phyloP scores from a whole-genome alignment of 2,329 filamentous ascomycete species.

The Penicillium hesseltinei region DNA sequence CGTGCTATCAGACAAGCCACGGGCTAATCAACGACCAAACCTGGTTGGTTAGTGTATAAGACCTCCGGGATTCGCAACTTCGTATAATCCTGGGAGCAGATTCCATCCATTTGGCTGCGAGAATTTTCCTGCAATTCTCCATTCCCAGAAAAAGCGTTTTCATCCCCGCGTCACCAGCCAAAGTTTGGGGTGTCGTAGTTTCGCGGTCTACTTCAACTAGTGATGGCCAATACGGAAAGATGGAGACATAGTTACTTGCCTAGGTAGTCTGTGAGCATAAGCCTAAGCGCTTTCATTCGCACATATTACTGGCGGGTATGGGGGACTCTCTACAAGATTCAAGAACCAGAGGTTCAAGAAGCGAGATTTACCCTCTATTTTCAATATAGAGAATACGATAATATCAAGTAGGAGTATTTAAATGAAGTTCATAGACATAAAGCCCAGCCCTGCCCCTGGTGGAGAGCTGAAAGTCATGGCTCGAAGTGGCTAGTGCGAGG shows the following conservation, averaged over 20 bases:
- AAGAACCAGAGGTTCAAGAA: background rate
- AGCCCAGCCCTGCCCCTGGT: too few relatives aligned
- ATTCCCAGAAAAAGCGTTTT: rapidly evolving
- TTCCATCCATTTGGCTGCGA: too few relatives aligned
- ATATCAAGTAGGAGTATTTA: background rate
- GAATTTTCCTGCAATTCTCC: too few relatives aligned
- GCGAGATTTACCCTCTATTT: background rate
- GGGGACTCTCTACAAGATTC: background rate
- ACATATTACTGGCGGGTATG: background rate
- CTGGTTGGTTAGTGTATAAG: too few relatives aligned
- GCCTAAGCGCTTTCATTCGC: background rate
- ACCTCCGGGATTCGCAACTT: too few relatives aligned
- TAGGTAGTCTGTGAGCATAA: background rate
- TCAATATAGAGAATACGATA: background rate
- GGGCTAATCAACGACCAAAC: background rate
- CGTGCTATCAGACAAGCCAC: background rate
- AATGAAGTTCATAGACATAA: background rate
- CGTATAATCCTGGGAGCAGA: too few relatives aligned
- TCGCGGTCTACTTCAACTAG: too few relatives aligned
- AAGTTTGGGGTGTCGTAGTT: too few relatives aligned
- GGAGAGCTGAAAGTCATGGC: background rate
- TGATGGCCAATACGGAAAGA: too few relatives aligned
- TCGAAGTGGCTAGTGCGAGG: background rate
- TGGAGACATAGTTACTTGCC: too few relatives aligned
- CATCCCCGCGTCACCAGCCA: too few relatives aligned